phyloP scores from a whole-genome alignment of 2,329 filamentous ascomycete species.

The Samsoniella hepiali region DNA sequence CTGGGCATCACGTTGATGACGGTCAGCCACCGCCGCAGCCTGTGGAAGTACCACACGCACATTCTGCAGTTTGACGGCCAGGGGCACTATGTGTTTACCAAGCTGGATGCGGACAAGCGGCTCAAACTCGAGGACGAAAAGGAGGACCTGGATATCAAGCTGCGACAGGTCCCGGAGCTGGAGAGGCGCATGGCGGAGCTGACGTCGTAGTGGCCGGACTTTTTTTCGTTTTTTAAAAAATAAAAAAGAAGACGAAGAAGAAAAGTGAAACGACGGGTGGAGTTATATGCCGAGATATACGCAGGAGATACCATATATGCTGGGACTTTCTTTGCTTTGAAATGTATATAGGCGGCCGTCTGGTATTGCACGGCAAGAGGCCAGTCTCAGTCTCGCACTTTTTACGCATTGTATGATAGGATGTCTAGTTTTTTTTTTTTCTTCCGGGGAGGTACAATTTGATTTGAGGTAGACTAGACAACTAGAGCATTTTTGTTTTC shows the following conservation, averaged over 20 bases:
- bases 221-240: neutral
- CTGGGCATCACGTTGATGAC: slow-evolving; percentile 96
- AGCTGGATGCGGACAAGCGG: slow-evolving; percentile 80
- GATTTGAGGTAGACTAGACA: neutral
- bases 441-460: neutral
- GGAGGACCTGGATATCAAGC: slow-evolving; percentile 82
- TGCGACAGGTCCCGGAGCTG: slow-evolving; percentile 83
- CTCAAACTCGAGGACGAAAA: slow-evolving; percentile 91
- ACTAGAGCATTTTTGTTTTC: neutral
- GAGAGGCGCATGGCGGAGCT: slow-evolving; percentile 82
- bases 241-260: neutral
- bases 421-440: slow-evolving; percentile 10
- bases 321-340: neutral
- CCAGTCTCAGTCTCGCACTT: neutral
- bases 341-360: slow-evolving; percentile 9
- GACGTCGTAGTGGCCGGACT: slow-evolving; percentile 34
- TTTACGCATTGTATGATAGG: slow-evolving; percentile 14
- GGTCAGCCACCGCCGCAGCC: slow-evolving; percentile 81
- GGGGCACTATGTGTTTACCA: slow-evolving; percentile 85
- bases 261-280: neutral
- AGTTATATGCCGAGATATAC: neutral
- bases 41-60: slow-evolving; percentile 95
- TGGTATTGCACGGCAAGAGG: neutral
- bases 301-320: neutral
- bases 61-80: slow-evolving; percentile 97